Percentiles rank a stretch among this genome's conserved stretches.
Conservation (phyloP, 202 grass and related monocot species). For the Musa balbisiana region DNA sequence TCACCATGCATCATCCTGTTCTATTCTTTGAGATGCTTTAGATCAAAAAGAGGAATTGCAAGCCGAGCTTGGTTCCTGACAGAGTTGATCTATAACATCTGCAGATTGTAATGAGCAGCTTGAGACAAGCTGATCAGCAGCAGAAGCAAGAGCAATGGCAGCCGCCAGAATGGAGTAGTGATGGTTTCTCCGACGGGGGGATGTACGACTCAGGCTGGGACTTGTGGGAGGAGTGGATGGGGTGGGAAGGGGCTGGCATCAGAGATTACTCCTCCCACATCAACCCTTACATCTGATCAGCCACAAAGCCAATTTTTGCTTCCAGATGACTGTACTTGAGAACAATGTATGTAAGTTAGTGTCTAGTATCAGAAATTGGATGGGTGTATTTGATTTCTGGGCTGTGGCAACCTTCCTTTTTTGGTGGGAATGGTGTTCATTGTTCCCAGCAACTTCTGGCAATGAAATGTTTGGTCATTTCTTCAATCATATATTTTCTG, state of each 20-base stretch:
- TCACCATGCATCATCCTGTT: neutral
- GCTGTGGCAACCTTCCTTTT: neutral
- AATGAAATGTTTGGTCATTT: no score
- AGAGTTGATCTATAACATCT: neutral
- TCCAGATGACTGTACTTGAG: neutral
- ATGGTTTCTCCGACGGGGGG: neutral
- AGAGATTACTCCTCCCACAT: slow-evolving; percentile 31
- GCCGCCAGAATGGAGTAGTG: neutral
- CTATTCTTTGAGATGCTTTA: neutral
- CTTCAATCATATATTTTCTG: no score
- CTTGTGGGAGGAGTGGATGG: slow-evolving; percentile 39
- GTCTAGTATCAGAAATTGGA: neutral
- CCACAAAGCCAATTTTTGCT: neutral
- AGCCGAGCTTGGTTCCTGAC: neutral
- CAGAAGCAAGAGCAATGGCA: neutral
- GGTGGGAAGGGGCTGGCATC: slow-evolving; percentile 36
- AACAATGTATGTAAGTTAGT: neutral
- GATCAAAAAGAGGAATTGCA: neutral
- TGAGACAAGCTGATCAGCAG: slow-evolving; percentile 4
- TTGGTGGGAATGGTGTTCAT: neutral
- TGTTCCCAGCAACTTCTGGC: neutral
- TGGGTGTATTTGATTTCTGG: neutral
- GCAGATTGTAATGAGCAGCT: slow-evolving; percentile 13
- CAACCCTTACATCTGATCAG: slow-evolving; percentile 22
- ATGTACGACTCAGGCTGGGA: slow-evolving; percentile 20